Evolutionary conservation across 106 monocot species (phyloP).

Genomic region (Dendrobium officinale): DNA sequence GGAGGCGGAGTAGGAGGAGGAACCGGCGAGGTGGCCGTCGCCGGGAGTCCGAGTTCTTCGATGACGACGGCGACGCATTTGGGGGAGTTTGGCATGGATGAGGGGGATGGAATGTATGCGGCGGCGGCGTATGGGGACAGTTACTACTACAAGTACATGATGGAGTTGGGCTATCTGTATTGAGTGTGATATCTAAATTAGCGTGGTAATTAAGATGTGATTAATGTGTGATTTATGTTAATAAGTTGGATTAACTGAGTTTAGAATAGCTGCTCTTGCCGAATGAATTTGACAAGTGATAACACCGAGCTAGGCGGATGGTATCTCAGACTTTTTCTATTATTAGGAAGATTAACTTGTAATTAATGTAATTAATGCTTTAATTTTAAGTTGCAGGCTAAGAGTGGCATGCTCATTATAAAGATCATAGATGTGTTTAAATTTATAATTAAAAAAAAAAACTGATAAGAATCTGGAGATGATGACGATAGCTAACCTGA

Average conservation of each 20-base stretch:
- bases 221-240: conserved; percentile 12
- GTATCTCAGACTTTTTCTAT: not conserved
- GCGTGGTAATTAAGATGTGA: not conserved
- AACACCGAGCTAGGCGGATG: not conserved
- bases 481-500: no score
- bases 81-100: conserved; percentile 11
- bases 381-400: not conserved
- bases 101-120: conserved; percentile 10
- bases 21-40: not conserved
- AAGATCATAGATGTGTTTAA: no score
- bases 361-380: conserved; percentile 1
- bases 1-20: not conserved
- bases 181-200: not conserved
- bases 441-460: no score
- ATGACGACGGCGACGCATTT: conserved; percentile 9
- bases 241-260: not conserved
- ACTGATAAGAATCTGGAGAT: no score
- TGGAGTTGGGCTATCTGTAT: conserved; percentile 14
- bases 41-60: conserved; percentile 18
- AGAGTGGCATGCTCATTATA: no score
- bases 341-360: conserved; percentile 1
- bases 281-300: not conserved
- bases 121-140: conserved; percentile 5
- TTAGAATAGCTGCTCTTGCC: conserved; percentile 4
- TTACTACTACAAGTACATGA: conserved; percentile 11